These are phyloP conservation scores for Backusella circina DNA, from an alignment of 192 early-diverging fungal species.

Conservation along the genomic window DNA sequence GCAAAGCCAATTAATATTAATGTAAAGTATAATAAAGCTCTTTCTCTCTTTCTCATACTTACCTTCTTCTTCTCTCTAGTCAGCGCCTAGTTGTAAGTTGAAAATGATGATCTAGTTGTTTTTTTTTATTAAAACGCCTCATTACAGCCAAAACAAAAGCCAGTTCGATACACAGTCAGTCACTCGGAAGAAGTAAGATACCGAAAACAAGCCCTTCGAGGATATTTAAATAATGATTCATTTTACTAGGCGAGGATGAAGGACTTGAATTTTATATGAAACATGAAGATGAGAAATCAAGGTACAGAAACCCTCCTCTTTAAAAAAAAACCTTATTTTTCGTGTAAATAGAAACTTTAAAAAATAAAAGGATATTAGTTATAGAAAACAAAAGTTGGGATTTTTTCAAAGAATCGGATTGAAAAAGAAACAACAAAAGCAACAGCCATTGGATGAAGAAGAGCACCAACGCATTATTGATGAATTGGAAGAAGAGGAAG, in stretches of 20 bases:
- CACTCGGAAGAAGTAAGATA: background rate
- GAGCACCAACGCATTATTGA: background rate
- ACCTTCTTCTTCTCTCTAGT: background rate
- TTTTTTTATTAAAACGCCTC: background rate
- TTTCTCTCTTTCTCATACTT: background rate
- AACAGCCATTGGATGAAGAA: background rate
- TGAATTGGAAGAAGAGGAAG: background rate
- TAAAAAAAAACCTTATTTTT: background rate
- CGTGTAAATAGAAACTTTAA: background rate
- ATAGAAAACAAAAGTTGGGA: conserved; percentile 5
- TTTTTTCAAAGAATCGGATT: conserved; percentile 4
- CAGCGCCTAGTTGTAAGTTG: background rate
- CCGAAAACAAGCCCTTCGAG: background rate
- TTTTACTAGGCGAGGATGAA: background rate
- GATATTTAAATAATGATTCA: background rate
- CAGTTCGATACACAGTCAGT: background rate
- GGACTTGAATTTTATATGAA: background rate
- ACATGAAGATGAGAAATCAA: background rate
- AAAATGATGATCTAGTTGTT: background rate
- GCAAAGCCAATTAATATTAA: background rate
- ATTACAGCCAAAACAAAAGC: background rate
- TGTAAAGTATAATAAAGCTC: no score
- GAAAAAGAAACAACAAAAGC: background rate
- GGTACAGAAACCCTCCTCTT: background rate
- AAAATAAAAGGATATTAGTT: background rate